These are phyloP conservation scores for Gracilariopsis chorda DNA, from an alignment of 23 red algal genomes.

Conservation along the genomic window DNA sequence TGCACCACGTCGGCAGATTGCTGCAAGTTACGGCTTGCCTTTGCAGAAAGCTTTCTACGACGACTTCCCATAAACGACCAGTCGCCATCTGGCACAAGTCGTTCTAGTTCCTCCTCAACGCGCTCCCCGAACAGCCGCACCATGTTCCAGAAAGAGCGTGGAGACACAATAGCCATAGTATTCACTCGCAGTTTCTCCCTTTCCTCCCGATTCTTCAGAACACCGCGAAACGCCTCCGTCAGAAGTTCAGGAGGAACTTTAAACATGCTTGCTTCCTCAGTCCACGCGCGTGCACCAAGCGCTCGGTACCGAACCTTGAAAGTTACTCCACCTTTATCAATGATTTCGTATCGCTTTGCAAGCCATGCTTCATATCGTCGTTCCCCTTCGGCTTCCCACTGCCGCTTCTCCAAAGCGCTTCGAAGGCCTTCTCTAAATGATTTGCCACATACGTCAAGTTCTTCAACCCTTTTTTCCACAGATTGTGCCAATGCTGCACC, in stretches of 20 bases:
- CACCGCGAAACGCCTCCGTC: not conserved
- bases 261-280: conserved; percentile 6
- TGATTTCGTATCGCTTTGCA: conserved; percentile 22
- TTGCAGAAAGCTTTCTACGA: not conserved
- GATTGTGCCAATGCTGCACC: not conserved
- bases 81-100: conserved; percentile 25
- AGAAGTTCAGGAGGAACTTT: not conserved
- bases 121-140: conserved; percentile 22
- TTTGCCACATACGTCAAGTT: conserved; percentile 13
- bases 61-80: conserved; percentile 23
- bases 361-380: conserved; percentile 41
- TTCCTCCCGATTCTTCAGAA: conserved; percentile 17
- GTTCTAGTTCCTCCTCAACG: conserved; percentile 16
- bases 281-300: not conserved
- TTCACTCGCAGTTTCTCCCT: not conserved
- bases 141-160: conserved; percentile 45
- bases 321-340: not conserved
- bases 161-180: conserved; percentile 39
- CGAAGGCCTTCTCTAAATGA: conserved; percentile 19
- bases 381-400: conserved; percentile 47
- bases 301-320: conserved; percentile 24
- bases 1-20: not conserved
- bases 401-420: conserved; percentile 3
- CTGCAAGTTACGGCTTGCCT: conserved; percentile 24
- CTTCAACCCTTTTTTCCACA: not conserved